Percentiles rank a stretch among this genome's conserved stretches.
Conservation (phyloP, 768 basidiomycete genomes). For the Trametes elegans region DNA sequence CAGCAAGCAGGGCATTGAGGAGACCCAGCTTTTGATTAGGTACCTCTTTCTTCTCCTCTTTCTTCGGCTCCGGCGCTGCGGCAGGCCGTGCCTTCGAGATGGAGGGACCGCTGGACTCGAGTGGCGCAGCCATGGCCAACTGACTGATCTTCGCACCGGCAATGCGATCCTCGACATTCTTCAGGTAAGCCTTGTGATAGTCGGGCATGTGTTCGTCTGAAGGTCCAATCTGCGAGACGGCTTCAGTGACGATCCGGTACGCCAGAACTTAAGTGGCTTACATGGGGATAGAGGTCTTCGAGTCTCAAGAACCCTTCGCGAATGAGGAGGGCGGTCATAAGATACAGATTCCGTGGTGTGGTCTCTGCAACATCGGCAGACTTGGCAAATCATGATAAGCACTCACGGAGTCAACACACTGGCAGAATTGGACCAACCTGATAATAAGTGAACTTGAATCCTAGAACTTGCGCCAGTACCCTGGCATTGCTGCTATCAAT, state of each 20-base stretch:
- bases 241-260: background rate
- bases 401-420: background rate
- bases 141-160: conserved; percentile 69
- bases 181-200: conserved; percentile 62
- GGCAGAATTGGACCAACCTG: conserved; percentile 52
- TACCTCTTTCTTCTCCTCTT: conserved; percentile 36
- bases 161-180: conserved; percentile 61
- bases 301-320: conserved; percentile 85
- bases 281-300: conserved; percentile 92
- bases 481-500: conserved; percentile 39
- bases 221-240: conserved; percentile 57
- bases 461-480: conserved; percentile 86
- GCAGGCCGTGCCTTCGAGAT: conserved; percentile 40
- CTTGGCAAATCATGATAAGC: conserved; percentile 38
- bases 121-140: conserved; percentile 81
- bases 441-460: conserved; percentile 96
- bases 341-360: conserved; percentile 70
- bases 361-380: conserved; percentile 56
- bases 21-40: conserved; percentile 82
- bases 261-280: conserved; percentile 35
- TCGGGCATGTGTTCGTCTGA: conserved; percentile 73
- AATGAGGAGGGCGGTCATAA: conserved; percentile 84
- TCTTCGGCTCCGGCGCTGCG: conserved; percentile 37
- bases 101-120: conserved; percentile 51
- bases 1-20: conserved; percentile 72